phyloP scores from a whole-genome alignment of 768 basidiomycete genomes.

The Amanita inopinata region DNA sequence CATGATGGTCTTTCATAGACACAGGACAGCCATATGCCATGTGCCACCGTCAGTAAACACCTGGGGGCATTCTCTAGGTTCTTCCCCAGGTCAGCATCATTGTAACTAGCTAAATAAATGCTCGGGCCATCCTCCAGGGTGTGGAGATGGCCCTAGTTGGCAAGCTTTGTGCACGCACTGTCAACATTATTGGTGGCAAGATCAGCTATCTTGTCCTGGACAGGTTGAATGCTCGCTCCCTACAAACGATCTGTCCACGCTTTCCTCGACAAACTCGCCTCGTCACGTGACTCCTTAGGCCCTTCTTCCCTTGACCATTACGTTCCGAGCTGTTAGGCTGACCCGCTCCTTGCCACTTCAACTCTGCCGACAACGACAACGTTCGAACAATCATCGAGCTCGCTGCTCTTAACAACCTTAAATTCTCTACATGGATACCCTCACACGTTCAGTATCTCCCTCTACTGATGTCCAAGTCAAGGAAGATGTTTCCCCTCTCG shows the following conservation, averaged over 20 bases:
- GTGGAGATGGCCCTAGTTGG: constrained; percentile 52
- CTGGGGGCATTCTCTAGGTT: too few species aligned
- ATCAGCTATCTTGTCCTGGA: constrained; percentile 39
- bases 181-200: constrained; percentile 59
- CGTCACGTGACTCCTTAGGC: constrained; percentile 1
- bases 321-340: too few species aligned
- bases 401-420: constrained; percentile 5
- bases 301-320: constrained; percentile 17
- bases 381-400: constrained; percentile 13
- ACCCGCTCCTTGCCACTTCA: too few species aligned
- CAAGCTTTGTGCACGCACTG: constrained; percentile 64
- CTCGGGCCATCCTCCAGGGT: too few species aligned
- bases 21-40: too few species aligned
- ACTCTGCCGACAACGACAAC: constrained; percentile 18
- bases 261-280: too few species aligned
- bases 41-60: too few species aligned
- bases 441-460: constrained; percentile 32
- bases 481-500: constrained; percentile 24
- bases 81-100: too few species aligned
- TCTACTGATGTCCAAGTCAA: constrained; percentile 18
- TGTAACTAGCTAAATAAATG: too few species aligned
- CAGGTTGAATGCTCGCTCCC: constrained; percentile 29
- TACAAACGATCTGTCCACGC: too few species aligned
- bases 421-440: constrained; percentile 29
- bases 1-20: too few species aligned